Base-by-base conservation (phyloP, 495 filamentous ascomycete species). In the Penicillium lividum region DNA sequence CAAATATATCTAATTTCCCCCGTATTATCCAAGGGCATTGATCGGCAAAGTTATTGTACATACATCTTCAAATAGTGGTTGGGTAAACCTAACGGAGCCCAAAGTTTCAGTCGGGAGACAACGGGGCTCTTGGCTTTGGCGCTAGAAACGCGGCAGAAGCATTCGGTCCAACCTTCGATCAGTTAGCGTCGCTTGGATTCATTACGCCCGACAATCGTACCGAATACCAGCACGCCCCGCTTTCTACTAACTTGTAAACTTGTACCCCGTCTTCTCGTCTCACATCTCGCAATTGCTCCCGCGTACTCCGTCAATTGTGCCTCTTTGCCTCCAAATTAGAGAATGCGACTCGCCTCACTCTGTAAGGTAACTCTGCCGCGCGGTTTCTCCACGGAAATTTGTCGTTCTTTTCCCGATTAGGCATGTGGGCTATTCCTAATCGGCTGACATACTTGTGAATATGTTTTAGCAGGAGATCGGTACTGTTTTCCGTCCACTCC, bases 101-200 rank as follows among this genome's bases (percentile, higher is more conserved):
- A 57, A 57, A 59, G 57, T 65, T 61, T 60, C 56, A 46, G 31
- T 61, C 57, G 59, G 62, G 51, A 65, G 36, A 50, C 64, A 66
- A 61, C 56, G 59, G 53, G 59, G 31, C 7, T 68, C 67, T 72
- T 70, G 60, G 65, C 63, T 66, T 64, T 45, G 63, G 57, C 70
- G 64, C 70, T 72, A 72, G 68, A 73, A 73, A 56, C 58, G 59
- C 61, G 59, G 58, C 61, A 70, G 65, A 73, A 70, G 64, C 57
- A 64, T 61, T 59, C 42, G 51, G 62, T 38, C 9, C 56, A 36
- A 46, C 18, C 56, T 63, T 63, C 47, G 49, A 59, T 60, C 60
- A 59, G 56, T 62, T 65, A 65, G 63, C 63, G 63, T 55, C 49
- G 38, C 18, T 38, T 38, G 57, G 36, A 60, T 43, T 60, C 48